Evolutionary conservation across 257 asterid species (phyloP).

Genomic region (Plantago elongata): DNA sequence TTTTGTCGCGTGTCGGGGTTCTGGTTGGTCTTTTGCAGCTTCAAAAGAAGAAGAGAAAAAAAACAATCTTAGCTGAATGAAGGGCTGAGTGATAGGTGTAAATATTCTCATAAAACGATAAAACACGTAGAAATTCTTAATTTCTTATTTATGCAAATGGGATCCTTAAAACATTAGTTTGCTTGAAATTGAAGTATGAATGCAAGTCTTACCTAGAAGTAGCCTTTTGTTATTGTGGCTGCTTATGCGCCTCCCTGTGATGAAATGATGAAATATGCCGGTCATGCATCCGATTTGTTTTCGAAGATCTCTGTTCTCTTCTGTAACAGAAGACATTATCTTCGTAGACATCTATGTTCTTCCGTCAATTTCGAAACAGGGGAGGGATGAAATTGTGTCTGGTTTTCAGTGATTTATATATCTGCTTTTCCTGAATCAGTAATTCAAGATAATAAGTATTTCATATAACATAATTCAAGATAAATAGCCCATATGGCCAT

Average conservation of each 20-base stretch:
- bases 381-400: constrained; percentile 3
- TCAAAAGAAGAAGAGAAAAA: constrained; percentile 24
- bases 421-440: constrained; percentile 26
- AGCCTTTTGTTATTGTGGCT: constrained; percentile 53
- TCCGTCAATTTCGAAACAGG: constrained; percentile 19
- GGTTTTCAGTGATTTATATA: constrained; percentile 12
- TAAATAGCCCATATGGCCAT: no score
- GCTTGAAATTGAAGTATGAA: constrained; percentile 1
- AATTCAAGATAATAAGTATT: constrained; percentile 15
- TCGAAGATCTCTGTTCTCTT: constrained; percentile 49
- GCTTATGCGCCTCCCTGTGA: constrained; percentile 44
- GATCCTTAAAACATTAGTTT: constrained; percentile 13
- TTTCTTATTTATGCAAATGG: constrained; percentile 1
- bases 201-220: constrained; percentile 47
- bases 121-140: constrained; percentile 1
- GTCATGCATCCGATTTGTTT: constrained; percentile 97
- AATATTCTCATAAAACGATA: not conserved
- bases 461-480: constrained; percentile 6
- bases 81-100: not conserved
- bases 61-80: constrained; percentile 20
- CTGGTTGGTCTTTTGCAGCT: constrained; percentile 47
- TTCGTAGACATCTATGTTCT: constrained; percentile 45
- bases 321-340: constrained; percentile 36
- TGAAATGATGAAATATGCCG: constrained; percentile 77
- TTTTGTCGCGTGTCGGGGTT: constrained; percentile 36